Evolutionary conservation across 129 eudicot species (phyloP), one percentile per base, ranked within the genome.

Genomic region (Artemisia tridentata): DNA sequence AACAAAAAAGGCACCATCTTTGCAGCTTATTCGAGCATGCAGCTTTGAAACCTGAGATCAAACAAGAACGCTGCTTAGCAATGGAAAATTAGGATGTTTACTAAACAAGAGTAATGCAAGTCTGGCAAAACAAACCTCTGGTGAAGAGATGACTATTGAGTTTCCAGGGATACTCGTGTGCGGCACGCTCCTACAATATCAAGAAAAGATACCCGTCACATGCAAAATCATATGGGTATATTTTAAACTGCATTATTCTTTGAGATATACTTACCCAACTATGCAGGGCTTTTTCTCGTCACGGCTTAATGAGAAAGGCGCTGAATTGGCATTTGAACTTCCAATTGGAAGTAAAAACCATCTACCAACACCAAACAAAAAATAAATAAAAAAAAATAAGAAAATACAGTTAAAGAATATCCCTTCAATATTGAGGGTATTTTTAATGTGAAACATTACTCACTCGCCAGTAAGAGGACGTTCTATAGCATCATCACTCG

Each of bases 401-500:
- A n/a, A n/a, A n/a, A 65, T 27, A 58, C 12, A 4, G 38, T 38
- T 46, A 59, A 58, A 65, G 5, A 7, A 5, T 49, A 58, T 9
- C 69, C 59, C 47, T 54, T 34, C 63, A 72, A 50, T 17, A 23
- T 63, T 21, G 54, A 34, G 19, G 31, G 19, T 8, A 63, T n/a
- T 34, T 52, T 69, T 82, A 52, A 63, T 27, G 71, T 5, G 62
- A 43, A 6, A 47, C 2, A 18, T 45, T 65, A 84, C 99, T 81
- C 79, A 95, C 99, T 90, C 99, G 80, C 89, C 99, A 72, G 55
- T 79, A 63, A 84, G 79, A 49, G 96, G 91, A 43, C 99, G 90
- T 73, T 95, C 99, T 76, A 95, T 67, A 67, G 99, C 99, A 82
- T 90, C 97, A 54, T 95, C 99, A 72, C 99, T 85, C 56, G n/a